A percentile compares a stretch with the other conserved stretches of the same genome.
These are phyloP conservation scores for Lagenidium sp. DNA, from an alignment of 352 stramenopile genomes.

Conservation along the genomic window DNA sequence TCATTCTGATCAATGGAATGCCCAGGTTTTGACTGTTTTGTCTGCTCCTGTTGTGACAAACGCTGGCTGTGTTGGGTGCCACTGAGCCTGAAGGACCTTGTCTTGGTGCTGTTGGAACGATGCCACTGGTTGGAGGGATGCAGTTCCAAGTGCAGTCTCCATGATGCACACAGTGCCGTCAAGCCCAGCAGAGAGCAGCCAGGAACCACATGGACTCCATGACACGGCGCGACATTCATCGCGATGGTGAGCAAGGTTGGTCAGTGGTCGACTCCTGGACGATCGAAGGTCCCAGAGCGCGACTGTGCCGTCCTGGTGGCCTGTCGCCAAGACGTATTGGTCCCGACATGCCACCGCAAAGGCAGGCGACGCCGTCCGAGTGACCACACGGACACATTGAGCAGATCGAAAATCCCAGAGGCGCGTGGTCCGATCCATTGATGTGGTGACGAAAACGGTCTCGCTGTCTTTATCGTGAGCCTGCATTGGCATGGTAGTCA, in stretches of 20 bases:
- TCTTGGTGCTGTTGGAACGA: slow-evolving; percentile 49
- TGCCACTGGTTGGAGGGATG: slow-evolving; percentile 22
- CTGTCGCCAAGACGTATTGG: slow-evolving; percentile 20
- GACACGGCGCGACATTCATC: slow-evolving; percentile 53
- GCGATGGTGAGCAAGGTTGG: slow-evolving; percentile 23
- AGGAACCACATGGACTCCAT: slow-evolving; percentile 48
- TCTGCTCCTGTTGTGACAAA: slow-evolving; percentile 52
- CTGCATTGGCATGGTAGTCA: slow-evolving; percentile 18
- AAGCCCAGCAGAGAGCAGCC: slow-evolving; percentile 51
- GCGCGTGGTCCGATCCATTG: slow-evolving; percentile 49
- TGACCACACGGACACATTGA: slow-evolving; percentile 40
- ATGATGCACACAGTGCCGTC: slow-evolving; percentile 49
- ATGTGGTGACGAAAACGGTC: slow-evolving; percentile 19
- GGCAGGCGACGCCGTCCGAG: slow-evolving; percentile 17
- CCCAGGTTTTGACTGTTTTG: slow-evolving; percentile 61
- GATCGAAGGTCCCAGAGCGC: slow-evolving; percentile 56
- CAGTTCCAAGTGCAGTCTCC: neutral
- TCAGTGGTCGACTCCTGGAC: slow-evolving; percentile 10
- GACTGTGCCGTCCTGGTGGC: slow-evolving; percentile 52
- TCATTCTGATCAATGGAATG: slow-evolving; percentile 29
- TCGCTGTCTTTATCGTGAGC: neutral
- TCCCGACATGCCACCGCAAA: slow-evolving; percentile 38
- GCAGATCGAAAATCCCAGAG: slow-evolving; percentile 58
- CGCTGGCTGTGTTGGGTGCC: slow-evolving; percentile 45
- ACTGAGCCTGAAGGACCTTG: slow-evolving; percentile 60